Base-by-base conservation (phyloP, 768 basidiomycete genomes). In the Pisolithus sp. region DNA sequence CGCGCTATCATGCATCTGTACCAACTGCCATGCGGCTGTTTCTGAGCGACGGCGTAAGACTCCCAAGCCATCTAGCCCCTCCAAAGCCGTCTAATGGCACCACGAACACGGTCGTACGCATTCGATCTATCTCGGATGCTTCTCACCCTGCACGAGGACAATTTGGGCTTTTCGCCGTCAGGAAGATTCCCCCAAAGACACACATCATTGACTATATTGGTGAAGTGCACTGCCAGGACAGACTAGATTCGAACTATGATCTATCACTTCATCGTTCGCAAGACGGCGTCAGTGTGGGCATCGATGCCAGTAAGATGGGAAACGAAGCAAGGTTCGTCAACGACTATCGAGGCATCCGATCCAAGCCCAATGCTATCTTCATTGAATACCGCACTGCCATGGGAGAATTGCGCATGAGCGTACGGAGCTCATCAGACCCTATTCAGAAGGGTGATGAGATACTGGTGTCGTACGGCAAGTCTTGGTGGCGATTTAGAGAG, bases 271-370 rank as follows among this genome's bases (percentile, higher is more conserved):
- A 78, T 64, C 84, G 82, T 34, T 69, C 76, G 46, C 68, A 72
- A 51, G 72, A 76, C 48, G 81, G 80, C 7, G 62, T 78, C 38
- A 84, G 73, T 60, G 78, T 93, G 18, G 93, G 91, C 1, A 74
- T 89, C 38, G 93, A 96, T 64, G 91, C 92, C 18, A 73, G 73
- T 26, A 57, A 41, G 3, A 79, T 79, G 73, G 93, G 93, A 26
- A 96, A 94, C 68, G 89, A 93, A 66, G 86, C 85, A 1, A 74
- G 93, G 60, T 93, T 95, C 63, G 75, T 91, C 53, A 96, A 96
- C 59, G 93, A 95, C 71, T 97, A 86, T 68, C 78, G 93, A 50
- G 89, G 91, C 2, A 73, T 93, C n/a, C 71, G 64, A 46, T 64
- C 67, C 21, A 83, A 73, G 62, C 82, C 89, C 4, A 93, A 93